Conservation (phyloP, 169 alveolate species). For the Eimeria praecox region DNA sequence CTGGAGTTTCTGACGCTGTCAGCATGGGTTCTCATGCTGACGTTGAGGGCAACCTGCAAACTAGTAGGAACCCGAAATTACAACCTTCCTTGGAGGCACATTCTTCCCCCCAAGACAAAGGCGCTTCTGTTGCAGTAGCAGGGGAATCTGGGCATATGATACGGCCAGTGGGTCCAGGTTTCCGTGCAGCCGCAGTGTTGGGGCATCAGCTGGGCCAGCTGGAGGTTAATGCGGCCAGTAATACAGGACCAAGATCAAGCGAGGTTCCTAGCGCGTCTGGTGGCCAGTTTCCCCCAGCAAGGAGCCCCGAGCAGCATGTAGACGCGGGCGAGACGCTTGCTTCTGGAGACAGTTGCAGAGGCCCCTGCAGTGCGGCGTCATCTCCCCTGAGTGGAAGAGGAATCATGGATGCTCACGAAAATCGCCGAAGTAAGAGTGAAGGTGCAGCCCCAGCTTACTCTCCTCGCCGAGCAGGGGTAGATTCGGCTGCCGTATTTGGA, state of each 20-base stretch:
- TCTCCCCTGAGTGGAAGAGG: background rate
- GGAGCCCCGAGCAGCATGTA: background rate
- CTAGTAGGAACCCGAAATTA: background rate
- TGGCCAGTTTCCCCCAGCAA: background rate
- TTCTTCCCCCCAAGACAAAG: background rate
- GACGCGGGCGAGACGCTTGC: background rate
- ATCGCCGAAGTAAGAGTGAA: constrained; percentile 25
- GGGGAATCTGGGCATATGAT: constrained; percentile 19
- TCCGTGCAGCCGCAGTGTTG: constrained; percentile 4
- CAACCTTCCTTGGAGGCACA: background rate
- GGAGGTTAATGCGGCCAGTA: background rate
- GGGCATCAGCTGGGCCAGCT: background rate
- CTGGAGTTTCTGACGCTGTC: constrained; percentile 14
- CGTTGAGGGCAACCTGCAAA: background rate
- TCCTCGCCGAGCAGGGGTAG: background rate
- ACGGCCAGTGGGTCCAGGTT: constrained; percentile 4
- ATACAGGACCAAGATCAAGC: background rate
- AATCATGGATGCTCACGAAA: background rate
- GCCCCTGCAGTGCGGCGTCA: background rate
- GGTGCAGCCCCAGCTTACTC: constrained; percentile 3
- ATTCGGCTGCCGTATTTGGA: background rate
- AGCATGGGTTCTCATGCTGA: background rate
- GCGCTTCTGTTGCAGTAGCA: background rate
- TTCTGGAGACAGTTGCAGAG: constrained; percentile 37
- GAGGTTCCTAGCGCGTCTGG: constrained; percentile 5